A percentile compares a stretch with the other conserved stretches of the same genome.
These are phyloP conservation scores for Tricharina praecox DNA, from an alignment of 495 filamentous ascomycete genomes.

Conservation along the genomic window DNA sequence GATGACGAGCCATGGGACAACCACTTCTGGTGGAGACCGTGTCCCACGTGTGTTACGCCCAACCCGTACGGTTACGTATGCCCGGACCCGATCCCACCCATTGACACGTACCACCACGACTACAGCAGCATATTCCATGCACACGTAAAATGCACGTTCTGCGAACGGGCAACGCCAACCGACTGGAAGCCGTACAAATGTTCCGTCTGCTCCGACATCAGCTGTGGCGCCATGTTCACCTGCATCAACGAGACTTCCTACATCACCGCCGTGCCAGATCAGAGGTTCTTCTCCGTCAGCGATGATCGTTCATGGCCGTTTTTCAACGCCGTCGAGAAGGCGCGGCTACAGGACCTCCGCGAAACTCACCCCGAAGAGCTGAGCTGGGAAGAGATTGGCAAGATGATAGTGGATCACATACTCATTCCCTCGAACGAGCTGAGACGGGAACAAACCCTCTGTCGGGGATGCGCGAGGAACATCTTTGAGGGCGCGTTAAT, in stretches of 20 bases:
- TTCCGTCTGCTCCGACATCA: conserved; percentile 3
- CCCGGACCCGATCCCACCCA: conserved; percentile 12
- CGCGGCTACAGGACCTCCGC: background rate
- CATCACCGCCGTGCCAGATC: background rate
- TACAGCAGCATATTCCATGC: background rate
- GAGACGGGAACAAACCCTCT: conserved; percentile 4
- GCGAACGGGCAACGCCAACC: conserved; percentile 9
- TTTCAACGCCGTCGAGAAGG: background rate
- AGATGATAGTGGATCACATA: conserved; percentile 4
- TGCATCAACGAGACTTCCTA: background rate
- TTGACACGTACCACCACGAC: background rate
- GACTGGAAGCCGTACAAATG: conserved; percentile 17
- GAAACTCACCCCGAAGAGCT: background rate
- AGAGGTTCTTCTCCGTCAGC: background rate
- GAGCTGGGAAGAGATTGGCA: conserved; percentile 4
- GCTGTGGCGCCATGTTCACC: conserved; percentile 12
- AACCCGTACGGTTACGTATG: conserved; percentile 12
- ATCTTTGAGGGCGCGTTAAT: conserved; percentile 2
- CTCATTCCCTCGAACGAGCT: conserved; percentile 1
- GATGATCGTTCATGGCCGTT: background rate
- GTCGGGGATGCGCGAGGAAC: background rate
- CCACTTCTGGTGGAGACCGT: conserved; percentile 10
- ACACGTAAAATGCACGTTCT: conserved; percentile 11
- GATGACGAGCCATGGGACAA: conserved; percentile 7
- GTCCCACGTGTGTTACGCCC: conserved; percentile 9